phyloP scores from a whole-genome alignment of 1,284 basidiomycete genomes.

The Leccinum solheimii region DNA sequence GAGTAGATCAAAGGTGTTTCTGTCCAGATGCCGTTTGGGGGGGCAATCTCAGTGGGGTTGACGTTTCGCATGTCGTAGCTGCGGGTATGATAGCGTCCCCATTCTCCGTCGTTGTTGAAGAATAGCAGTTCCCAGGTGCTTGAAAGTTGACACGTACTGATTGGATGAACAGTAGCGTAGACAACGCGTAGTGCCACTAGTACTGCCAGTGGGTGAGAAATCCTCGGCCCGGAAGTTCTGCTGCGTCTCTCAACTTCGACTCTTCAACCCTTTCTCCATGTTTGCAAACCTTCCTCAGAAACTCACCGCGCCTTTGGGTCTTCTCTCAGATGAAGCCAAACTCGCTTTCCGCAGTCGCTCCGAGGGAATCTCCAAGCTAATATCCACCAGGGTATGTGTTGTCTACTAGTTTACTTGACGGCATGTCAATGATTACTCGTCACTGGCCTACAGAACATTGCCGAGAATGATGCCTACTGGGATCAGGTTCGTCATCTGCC shows the following conservation, averaged over 20 bases:
- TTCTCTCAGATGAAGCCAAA: constrained; percentile 85
- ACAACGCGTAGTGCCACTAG: not conserved
- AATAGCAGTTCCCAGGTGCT: not conserved
- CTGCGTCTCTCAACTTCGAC: not conserved
- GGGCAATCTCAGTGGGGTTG: not conserved
- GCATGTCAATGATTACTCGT: constrained; percentile 12
- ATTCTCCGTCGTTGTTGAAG: not conserved
- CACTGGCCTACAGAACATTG: constrained; percentile 57
- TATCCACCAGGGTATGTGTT: constrained; percentile 57
- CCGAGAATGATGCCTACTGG: constrained; percentile 78
- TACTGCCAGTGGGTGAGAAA: constrained; percentile 6
- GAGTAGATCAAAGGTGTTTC: constrained; percentile 67
- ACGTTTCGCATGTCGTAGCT: constrained; percentile 8
- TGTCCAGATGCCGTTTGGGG: constrained; percentile 43
- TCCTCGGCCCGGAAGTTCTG: not conserved
- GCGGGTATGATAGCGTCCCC: not conserved
- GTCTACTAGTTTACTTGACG: not conserved
- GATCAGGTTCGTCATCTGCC: constrained; percentile 59
- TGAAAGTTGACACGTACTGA: not conserved
- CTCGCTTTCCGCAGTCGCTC: constrained; percentile 83
- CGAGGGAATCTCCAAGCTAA: constrained; percentile 74
- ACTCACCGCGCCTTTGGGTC: constrained; percentile 73
- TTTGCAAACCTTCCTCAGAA: constrained; percentile 68
- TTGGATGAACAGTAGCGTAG: not conserved
- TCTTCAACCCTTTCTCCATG: constrained; percentile 38